phyloP scores from a whole-genome alignment of 139 green algal species.

The Tetraselmis chui region DNA sequence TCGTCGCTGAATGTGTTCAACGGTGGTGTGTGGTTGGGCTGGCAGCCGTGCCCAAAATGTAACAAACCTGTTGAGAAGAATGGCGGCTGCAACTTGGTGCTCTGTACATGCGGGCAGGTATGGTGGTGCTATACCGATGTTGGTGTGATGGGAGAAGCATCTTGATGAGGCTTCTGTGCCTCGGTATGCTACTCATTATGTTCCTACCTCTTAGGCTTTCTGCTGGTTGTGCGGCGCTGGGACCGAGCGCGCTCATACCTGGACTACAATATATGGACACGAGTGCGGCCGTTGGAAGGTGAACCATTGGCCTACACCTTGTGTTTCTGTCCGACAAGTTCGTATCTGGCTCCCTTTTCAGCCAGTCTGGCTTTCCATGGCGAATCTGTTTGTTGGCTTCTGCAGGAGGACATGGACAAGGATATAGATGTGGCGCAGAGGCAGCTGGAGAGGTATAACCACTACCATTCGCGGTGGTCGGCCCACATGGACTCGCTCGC shows the following conservation, averaged over 20 bases:
- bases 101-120: constrained; percentile 81
- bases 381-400: too few species aligned
- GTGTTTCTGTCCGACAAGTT: too few species aligned
- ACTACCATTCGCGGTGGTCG: neutral
- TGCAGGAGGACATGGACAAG: neutral
- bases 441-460: neutral
- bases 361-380: too few species aligned
- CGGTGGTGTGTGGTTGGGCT: constrained; percentile 65
- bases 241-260: constrained; percentile 77
- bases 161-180: too few species aligned
- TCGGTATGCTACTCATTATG: too few species aligned
- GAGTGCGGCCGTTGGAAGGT: constrained; percentile 81
- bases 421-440: neutral
- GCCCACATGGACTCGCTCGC: neutral
- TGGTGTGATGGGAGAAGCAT: too few species aligned
- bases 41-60: constrained; percentile 89
- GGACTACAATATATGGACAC: constrained; percentile 71
- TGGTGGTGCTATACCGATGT: too few species aligned
- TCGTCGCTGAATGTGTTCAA: neutral
- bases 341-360: too few species aligned
- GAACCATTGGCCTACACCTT: too few species aligned
- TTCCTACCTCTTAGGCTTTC: constrained; percentile 45
- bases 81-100: constrained; percentile 86
- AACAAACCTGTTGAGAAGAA: constrained; percentile 88
- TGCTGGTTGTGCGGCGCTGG: constrained; percentile 83